Conservation (phyloP, 768 basidiomycete genomes). For the Tricholoma sp. region DNA sequence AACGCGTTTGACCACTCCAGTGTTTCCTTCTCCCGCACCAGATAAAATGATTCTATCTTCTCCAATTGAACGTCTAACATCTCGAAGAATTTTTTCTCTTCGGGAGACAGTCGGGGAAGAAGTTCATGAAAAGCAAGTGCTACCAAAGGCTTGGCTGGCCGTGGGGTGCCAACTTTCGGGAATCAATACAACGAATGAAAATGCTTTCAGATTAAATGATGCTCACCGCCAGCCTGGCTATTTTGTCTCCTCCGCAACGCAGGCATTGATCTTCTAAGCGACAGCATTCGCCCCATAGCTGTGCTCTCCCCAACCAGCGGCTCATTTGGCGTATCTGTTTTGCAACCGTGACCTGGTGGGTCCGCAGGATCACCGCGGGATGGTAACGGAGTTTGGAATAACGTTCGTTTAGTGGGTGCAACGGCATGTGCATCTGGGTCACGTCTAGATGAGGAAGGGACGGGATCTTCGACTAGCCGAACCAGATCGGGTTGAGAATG, state of each 20-base stretch:
- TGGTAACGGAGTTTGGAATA: neutral
- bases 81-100: slow-evolving; percentile 70
- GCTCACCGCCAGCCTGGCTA: neutral
- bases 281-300: neutral
- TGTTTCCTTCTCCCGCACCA: slow-evolving; percentile 64
- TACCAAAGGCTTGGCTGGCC: slow-evolving; percentile 16
- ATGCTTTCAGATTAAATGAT: neutral
- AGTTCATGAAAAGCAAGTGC: slow-evolving; percentile 41
- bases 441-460: neutral
- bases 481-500: neutral
- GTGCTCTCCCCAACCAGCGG: neutral
- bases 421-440: too few relatives aligned
- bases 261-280: neutral
- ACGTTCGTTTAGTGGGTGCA: neutral
- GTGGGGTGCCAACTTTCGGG: neutral
- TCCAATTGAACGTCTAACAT: slow-evolving; percentile 73
- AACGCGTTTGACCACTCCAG: slow-evolving; percentile 40
- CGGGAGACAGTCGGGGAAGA: slow-evolving; percentile 49
- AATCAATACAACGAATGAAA: neutral
- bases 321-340: neutral
- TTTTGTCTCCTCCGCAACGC: neutral
- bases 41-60: slow-evolving; percentile 83
- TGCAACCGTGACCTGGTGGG: neutral
- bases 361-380: neutral
- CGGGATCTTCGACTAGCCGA: neutral